Evolutionary conservation across 2,329 filamentous ascomycete species (phyloP).

Genomic region (Esteya vermicola): DNA sequence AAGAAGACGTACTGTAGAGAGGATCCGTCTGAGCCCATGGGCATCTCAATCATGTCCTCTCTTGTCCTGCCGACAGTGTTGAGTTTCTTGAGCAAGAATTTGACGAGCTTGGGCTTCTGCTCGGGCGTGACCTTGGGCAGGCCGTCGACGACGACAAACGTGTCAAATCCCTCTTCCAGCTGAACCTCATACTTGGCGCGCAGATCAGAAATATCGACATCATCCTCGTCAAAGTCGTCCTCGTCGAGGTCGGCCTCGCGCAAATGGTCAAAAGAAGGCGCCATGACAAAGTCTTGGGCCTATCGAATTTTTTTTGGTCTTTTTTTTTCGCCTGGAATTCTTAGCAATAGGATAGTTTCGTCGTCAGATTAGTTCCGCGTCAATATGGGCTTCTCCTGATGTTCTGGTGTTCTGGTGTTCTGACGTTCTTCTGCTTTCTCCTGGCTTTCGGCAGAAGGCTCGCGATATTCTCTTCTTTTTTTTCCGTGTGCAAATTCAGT

Average conservation of each 20-base stretch:
- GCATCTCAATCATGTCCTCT: constrained; percentile 89
- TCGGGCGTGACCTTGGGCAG: constrained; percentile 81
- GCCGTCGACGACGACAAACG: constrained; percentile 92
- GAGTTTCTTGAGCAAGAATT: constrained; percentile 90
- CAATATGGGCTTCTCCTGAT: no score
- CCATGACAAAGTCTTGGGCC: constrained; percentile 50
- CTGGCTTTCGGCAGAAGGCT: no score
- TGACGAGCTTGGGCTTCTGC: constrained; percentile 85
- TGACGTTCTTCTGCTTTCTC: no score
- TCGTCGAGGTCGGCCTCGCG: constrained; percentile 78
- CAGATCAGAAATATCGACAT: constrained; percentile 91
- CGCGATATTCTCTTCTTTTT: constrained; percentile 6
- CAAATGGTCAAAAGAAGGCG: constrained; percentile 83
- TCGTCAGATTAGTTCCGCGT: no score
- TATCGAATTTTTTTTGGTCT: background rate
- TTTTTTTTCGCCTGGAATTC: no score
- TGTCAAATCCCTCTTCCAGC: constrained; percentile 88
- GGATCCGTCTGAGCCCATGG: constrained; percentile 72
- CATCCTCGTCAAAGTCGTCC: constrained; percentile 79
- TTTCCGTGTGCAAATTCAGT: constrained; percentile 1
- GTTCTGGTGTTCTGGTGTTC: no score
- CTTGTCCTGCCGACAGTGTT: constrained; percentile 70
- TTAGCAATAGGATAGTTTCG: no score
- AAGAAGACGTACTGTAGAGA: constrained; percentile 56
- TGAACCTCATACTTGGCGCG: constrained; percentile 91